These are phyloP conservation scores for Bipolaris cookei DNA, from an alignment of 2,329 filamentous ascomycete species.

Conservation along the genomic window DNA sequence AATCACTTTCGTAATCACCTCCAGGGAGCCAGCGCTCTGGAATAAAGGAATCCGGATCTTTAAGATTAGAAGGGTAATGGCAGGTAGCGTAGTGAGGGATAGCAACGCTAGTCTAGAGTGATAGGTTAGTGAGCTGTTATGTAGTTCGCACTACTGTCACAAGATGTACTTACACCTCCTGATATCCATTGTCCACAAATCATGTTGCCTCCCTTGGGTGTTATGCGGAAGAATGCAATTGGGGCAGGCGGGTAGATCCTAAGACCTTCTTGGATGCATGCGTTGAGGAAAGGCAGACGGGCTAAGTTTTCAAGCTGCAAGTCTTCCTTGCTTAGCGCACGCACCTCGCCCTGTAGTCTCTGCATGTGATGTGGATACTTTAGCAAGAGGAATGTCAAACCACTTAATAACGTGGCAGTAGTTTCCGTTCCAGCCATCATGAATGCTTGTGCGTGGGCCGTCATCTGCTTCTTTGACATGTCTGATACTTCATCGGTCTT, in stretches of 20 bases:
- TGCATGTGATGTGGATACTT: conserved; percentile 23
- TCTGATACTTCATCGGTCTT: conserved; percentile 22
- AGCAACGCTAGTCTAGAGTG: neutral
- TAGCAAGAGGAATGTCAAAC: conserved; percentile 37
- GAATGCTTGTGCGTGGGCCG: conserved; percentile 29
- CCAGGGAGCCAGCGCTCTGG: conserved; percentile 46
- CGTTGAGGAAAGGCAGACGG: conserved; percentile 48
- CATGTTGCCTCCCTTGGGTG: conserved; percentile 34
- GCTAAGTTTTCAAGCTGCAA: conserved; percentile 25
- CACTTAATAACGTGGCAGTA: conserved; percentile 33
- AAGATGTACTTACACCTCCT: conserved; percentile 21
- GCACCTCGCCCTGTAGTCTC: conserved; percentile 29
- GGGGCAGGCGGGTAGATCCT: conserved; percentile 41
- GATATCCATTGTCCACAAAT: conserved; percentile 44
- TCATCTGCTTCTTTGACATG: conserved; percentile 35
- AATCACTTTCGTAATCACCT: conserved; percentile 30
- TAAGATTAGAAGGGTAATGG: neutral
- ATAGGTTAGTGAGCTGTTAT: neutral
- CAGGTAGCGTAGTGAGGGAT: neutral
- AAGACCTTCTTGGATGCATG: conserved; percentile 54
- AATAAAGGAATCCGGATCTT: conserved; percentile 25
- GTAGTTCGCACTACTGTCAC: too few species aligned
- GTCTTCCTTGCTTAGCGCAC: conserved; percentile 15
- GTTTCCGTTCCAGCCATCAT: conserved; percentile 41
- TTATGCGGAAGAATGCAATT: conserved; percentile 37